These are phyloP conservation scores for Micractinium conductrix DNA, from an alignment of 139 green algal species.

Conservation along the genomic window DNA sequence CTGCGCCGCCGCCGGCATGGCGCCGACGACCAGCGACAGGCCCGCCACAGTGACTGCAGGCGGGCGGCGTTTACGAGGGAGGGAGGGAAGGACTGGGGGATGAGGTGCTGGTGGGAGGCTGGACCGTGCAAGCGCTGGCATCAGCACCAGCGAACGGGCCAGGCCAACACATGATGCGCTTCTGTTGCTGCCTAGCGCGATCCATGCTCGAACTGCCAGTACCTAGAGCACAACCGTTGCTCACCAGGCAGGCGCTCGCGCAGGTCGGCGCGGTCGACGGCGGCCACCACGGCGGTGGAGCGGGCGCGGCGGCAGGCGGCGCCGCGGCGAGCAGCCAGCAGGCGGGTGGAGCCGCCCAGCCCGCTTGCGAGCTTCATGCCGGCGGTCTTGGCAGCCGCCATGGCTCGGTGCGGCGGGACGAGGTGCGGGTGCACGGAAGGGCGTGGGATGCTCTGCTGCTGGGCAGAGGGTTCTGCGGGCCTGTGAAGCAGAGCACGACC, in stretches of 20 bases:
- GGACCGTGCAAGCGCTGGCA: not conserved
- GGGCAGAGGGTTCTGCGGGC: too few relatives aligned
- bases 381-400: not conserved
- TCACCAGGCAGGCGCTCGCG: constrained; percentile 33
- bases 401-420: too few relatives aligned
- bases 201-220: too few relatives aligned
- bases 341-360: constrained; percentile 23
- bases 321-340: not conserved
- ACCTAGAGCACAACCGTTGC: not conserved
- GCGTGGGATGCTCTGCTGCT: too few relatives aligned
- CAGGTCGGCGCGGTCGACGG: not conserved
- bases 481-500: too few relatives aligned
- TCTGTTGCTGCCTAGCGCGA: too few relatives aligned
- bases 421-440: too few relatives aligned
- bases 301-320: not conserved
- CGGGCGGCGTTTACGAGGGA: too few relatives aligned
- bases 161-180: too few relatives aligned
- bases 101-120: not conserved
- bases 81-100: too few relatives aligned
- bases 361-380: constrained; percentile 6
- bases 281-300: not conserved
- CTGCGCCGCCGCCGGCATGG: constrained; percentile 1
- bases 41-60: constrained; percentile 19
- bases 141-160: not conserved
- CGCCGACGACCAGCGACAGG: not conserved